Base-by-base conservation (phyloP, 257 asterid genomes). In the Striga asiatica region DNA sequence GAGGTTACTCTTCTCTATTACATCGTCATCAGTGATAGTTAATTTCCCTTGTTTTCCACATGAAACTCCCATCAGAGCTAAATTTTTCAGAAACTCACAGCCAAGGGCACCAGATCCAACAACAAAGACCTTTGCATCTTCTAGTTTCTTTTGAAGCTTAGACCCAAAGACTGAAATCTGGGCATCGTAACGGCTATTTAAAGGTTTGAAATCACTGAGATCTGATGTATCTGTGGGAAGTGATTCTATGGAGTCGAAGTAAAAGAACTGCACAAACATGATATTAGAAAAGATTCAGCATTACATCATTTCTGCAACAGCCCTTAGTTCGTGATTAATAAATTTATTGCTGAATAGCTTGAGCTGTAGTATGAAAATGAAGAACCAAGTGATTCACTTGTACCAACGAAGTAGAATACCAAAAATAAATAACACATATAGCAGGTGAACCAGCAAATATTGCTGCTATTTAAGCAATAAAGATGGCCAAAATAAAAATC, bases 51-150 rank as follows among this genome's bases (percentile, higher is more conserved):
- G 54, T 21, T 73, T 50, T 4, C 79, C 77, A 59, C 79, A 73
- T 10, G 56, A 62, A 37, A 76, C 79, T 17, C 83, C 83, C 83
- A 76, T 76, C 57, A 76, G 32, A 56, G 83, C 83, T 18, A 76
- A 12, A 50, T 76, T 76, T 67, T 76, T 76, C 53, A 76, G 66
- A 54, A 73, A 76, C 21, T 76, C 83, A 49, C 83, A 76, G 2
- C 83, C 83, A 16, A 76, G 61, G 6, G 83, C 83, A 58, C 83
- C 83, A 29, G 83, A 73, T 12, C 83, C 83, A 22, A 76, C 79
- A 5, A 76, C 45, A 27, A 73, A 76, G 20, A 67, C 54, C 50
- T 54, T 70, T 3, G 83, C 79, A 45, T 64, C 75, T 58, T 73
- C 77, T 4, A 76, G 71, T 64, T 76, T 76, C 70, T 76, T 76